Conservation (phyloP, 2,329 filamentous ascomycete species). For the Exophiala sp. region DNA sequence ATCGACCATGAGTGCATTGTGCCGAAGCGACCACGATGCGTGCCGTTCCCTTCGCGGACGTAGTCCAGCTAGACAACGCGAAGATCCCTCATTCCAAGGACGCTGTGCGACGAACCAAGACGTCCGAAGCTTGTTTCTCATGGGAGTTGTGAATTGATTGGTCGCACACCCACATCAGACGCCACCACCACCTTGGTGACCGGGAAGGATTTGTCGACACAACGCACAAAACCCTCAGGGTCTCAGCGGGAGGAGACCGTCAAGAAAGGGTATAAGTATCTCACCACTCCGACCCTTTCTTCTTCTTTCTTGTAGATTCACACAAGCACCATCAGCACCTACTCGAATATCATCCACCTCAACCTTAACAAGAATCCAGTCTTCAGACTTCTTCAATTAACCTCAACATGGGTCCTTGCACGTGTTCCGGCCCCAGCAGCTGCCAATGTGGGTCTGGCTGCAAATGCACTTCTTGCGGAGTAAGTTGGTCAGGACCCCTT, state of each 20-base stretch:
- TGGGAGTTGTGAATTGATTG: too few relatives aligned
- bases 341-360: neutral
- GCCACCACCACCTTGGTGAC: neutral
- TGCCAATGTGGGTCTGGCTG: conserved; percentile 17
- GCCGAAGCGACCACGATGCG: too few relatives aligned
- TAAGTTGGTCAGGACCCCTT: conserved; percentile 21
- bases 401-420: conserved; percentile 14
- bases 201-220: neutral
- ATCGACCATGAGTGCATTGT: too few relatives aligned
- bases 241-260: neutral
- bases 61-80: neutral
- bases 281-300: neutral
- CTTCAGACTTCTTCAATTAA: neutral
- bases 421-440: conserved; percentile 12
- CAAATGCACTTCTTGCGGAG: conserved; percentile 18
- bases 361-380: neutral
- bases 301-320: neutral
- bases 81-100: neutral
- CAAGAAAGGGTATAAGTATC: neutral
- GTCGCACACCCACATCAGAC: neutral
- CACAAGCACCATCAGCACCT: neutral
- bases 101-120: too few relatives aligned
- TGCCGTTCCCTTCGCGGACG: too few relatives aligned
- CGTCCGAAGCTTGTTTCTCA: too few relatives aligned
- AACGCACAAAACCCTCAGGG: conserved; percentile 1